Percentiles rank a stretch among this genome's conserved stretches.
Conservation (phyloP, 2,329 filamentous ascomycete species). For the Exserohilum rostratum region DNA sequence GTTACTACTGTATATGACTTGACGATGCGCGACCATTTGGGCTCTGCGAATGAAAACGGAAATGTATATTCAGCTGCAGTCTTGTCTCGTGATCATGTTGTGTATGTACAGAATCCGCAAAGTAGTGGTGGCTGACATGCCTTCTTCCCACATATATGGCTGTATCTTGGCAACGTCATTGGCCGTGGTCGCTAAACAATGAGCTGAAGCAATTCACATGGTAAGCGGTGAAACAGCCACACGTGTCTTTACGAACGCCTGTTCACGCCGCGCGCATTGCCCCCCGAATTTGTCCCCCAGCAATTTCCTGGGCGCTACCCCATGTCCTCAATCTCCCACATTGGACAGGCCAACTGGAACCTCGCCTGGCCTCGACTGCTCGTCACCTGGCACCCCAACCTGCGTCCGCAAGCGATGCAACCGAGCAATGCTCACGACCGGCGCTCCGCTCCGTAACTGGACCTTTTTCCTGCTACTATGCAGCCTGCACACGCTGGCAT, state of each 20-base stretch:
- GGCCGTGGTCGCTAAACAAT: slow-evolving; percentile 8
- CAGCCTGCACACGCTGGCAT: slow-evolving; percentile 35
- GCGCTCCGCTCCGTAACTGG: slow-evolving; percentile 47
- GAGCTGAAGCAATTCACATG: slow-evolving; percentile 8
- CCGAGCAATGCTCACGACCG: slow-evolving; percentile 49
- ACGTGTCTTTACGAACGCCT: slow-evolving; percentile 27
- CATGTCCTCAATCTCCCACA: slow-evolving; percentile 21
- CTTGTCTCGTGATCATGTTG: neutral
- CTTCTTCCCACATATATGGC: neutral
- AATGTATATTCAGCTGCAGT: neutral
- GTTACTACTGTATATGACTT: neutral
- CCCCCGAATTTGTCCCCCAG: neutral
- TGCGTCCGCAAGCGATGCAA: slow-evolving; percentile 45
- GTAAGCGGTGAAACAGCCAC: slow-evolving; percentile 25
- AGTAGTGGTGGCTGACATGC: neutral
- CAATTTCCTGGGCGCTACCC: slow-evolving; percentile 13
- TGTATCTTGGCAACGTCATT: slow-evolving; percentile 15
- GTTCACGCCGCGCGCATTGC: slow-evolving; percentile 24
- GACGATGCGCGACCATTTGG: neutral
- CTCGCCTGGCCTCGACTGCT: neutral
- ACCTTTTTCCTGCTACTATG: slow-evolving; percentile 42
- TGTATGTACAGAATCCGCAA: neutral
- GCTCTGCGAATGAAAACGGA: neutral
- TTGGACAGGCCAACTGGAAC: slow-evolving; percentile 14
- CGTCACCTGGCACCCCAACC: slow-evolving; percentile 22